Evolutionary conservation across 768 basidiomycete genomes (phyloP).

Genomic region (Lyophyllum decastes): DNA sequence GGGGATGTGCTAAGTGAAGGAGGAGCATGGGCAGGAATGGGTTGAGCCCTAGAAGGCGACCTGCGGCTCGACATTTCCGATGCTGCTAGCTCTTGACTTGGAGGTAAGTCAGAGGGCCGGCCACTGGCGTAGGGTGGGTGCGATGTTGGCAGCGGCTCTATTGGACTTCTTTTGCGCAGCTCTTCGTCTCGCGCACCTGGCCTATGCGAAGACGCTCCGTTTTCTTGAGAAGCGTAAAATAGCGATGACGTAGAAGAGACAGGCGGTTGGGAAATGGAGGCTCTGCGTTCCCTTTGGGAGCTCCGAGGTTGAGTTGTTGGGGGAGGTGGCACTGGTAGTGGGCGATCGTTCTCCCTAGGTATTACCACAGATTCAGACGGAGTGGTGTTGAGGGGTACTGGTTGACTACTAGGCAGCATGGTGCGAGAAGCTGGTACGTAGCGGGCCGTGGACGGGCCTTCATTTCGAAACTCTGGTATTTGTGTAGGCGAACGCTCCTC

Average conservation of each 20-base stretch:
- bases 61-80: background rate
- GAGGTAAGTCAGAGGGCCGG: background rate
- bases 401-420: slow-evolving; percentile 8
- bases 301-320: background rate
- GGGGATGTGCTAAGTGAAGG: background rate
- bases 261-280: slow-evolving; percentile 11
- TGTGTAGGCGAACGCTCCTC: slow-evolving; percentile 5
- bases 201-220: slow-evolving; percentile 1
- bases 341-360: slow-evolving; percentile 1
- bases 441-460: slow-evolving; percentile 12
- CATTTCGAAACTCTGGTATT: slow-evolving; percentile 15
- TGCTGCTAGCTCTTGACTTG: background rate
- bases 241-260: background rate
- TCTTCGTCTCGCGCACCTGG: background rate
- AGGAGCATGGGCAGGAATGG: background rate
- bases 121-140: background rate
- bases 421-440: slow-evolving; percentile 23
- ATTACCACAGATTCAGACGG: slow-evolving; percentile 1
- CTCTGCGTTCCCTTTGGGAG: slow-evolving; percentile 11
- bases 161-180: background rate
- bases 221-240: background rate
- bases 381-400: background rate
- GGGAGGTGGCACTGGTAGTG: slow-evolving; percentile 7
- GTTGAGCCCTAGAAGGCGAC: background rate
- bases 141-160: slow-evolving; percentile 2